These are phyloP conservation scores for Candida namnaoensis DNA, from an alignment of 805 yeast species.

Conservation along the genomic window DNA sequence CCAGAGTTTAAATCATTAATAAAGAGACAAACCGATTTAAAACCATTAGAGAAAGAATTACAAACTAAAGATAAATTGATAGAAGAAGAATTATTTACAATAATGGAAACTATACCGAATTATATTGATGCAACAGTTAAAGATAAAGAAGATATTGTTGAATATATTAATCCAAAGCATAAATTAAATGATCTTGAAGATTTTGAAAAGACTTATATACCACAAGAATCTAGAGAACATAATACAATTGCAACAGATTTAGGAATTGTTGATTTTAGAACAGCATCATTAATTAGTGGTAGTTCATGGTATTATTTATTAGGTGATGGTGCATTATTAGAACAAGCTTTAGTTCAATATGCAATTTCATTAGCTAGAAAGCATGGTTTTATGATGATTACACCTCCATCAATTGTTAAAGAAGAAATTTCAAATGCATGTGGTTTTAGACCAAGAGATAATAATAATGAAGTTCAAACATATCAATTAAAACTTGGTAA, in stretches of 20 bases:
- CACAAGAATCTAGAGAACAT: constrained; percentile 42
- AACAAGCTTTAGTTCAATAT: constrained; percentile 82
- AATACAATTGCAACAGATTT: constrained; percentile 60
- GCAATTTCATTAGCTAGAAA: constrained; percentile 58
- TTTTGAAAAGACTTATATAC: constrained; percentile 7
- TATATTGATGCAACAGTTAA: constrained; percentile 40
- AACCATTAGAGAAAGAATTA: constrained; percentile 15
- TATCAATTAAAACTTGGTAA: constrained; percentile 50
- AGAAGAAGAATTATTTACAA: constrained; percentile 26
- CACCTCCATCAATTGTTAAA: constrained; percentile 84
- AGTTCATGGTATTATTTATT: constrained; percentile 77
- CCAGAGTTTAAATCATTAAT: constrained; percentile 3
- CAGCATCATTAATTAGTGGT: constrained; percentile 73
- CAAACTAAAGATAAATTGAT: constrained; percentile 13
- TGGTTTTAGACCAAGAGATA: constrained; percentile 92
- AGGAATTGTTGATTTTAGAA: constrained; percentile 57
- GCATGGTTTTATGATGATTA: constrained; percentile 58
- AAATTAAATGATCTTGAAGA: not conserved
- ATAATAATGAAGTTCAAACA: constrained; percentile 77
- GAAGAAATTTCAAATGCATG: constrained; percentile 76
- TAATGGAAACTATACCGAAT: constrained; percentile 56
- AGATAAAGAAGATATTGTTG: constrained; percentile 32
- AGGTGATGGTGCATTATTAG: constrained; percentile 81
- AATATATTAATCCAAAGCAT: constrained; percentile 38
- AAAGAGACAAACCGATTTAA: constrained; percentile 14